Base-by-base conservation (phyloP, 805 yeast species). In the Wickerhamomyces chambardii region DNA sequence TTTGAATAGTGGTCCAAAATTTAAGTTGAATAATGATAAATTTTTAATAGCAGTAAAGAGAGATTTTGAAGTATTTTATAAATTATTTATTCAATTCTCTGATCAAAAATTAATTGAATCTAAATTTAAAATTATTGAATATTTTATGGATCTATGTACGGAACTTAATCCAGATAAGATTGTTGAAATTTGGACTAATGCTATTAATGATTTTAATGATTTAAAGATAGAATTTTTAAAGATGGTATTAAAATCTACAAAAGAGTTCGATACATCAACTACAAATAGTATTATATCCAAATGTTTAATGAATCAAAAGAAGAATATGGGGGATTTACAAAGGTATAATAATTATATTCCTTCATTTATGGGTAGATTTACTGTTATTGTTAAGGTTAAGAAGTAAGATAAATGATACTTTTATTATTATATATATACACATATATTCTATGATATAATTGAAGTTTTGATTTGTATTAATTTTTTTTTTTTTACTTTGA, bases 161-260 rank as follows among this genome's bases (percentile, higher is more conserved):
- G 55, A 71, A 29, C 52, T 70, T 46, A 56, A 61, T 3, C 58
- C 63, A 8, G 68, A 63, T n/a, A 72, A 68, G 24, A 61, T 77
- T 18, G 47, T 69, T n/a, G 63, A 53, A 19, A 65, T 72, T 36
- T 83, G 87, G 78, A 66, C 65, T 48, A 74, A 70, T 30, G 70
- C 83, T 28, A 61, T 86, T 35, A 63, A 64, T 11, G 70, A 70
- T 29, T 86, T 79, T 61, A 78, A 85, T 60, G 87, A 85, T 53
- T 78, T 89, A 38, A 87, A 95, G 0, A 59, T 79, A 7, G 79
- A 73, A 34, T 72, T 86, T 48, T 66, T 89, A 30, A 73, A 71
- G 31, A 77, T 78, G 12, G 69, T 86, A 29, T 64, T 87, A 35
- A 63, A 65, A 43, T 55, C 63, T 28, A 54, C 66, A 38, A 55